phyloP scores from a whole-genome alignment of 768 basidiomycete species.

The Pleurotus ostreatus region DNA sequence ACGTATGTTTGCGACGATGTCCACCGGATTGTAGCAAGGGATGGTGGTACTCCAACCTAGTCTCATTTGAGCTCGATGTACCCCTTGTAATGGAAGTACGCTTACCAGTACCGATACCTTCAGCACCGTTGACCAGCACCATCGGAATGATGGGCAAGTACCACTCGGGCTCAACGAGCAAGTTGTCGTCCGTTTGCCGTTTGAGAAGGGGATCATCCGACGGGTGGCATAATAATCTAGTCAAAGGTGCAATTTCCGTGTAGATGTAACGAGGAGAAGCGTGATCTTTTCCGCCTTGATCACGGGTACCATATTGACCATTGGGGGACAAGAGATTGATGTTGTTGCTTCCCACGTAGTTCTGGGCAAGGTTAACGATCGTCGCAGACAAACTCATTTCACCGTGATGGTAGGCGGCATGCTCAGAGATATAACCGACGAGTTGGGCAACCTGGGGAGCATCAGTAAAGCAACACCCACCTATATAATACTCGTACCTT shows the following conservation, averaged over 20 bases:
- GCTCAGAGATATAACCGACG: conserved; percentile 91
- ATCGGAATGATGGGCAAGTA: conserved; percentile 90
- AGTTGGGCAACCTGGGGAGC: conserved; percentile 81
- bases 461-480: neutral
- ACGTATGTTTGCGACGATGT: conserved; percentile 85
- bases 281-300: conserved; percentile 91
- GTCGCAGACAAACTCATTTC: conserved; percentile 84
- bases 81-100: neutral
- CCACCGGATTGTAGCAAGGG: conserved; percentile 88
- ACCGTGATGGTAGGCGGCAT: conserved; percentile 96
- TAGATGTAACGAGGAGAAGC: conserved; percentile 96
- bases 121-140: conserved; percentile 89
- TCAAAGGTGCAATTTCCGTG: conserved; percentile 72
- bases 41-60: conserved; percentile 92
- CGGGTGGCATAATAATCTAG: conserved; percentile 75
- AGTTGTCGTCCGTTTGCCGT: conserved; percentile 82
- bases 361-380: conserved; percentile 91
- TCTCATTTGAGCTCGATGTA: neutral
- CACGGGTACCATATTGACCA: conserved; percentile 96
- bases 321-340: conserved; percentile 82
- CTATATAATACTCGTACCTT: conserved; percentile 47
- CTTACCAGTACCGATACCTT: conserved; percentile 95
- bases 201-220: conserved; percentile 84
- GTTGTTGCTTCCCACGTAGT: conserved; percentile 95
- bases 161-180: conserved; percentile 87